Evolutionary conservation across 1,284 basidiomycete genomes (phyloP).

Genomic region (Heterobasidion parviporum): DNA sequence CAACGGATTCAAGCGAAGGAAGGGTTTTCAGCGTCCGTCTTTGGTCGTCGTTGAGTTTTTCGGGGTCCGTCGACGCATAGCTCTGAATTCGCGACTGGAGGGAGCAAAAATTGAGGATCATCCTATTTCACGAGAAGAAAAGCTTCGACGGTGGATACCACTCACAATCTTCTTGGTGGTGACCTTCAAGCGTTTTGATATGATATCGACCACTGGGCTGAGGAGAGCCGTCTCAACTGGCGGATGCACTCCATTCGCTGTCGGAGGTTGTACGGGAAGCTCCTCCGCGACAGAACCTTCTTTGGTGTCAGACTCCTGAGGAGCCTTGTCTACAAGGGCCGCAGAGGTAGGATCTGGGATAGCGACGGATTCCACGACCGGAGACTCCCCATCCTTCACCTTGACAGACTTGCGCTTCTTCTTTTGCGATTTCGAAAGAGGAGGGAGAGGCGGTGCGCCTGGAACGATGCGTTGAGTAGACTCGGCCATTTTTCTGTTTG

Average conservation of each 20-base stretch:
- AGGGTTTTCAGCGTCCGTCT: conserved; percentile 61
- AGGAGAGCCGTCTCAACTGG: conserved; percentile 33
- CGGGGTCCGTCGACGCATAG: conserved; percentile 57
- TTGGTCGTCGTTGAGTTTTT: conserved; percentile 81
- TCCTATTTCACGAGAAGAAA: conserved; percentile 1
- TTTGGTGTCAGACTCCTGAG: conserved; percentile 37
- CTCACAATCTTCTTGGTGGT: conserved; percentile 80
- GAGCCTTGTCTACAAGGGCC: conserved; percentile 41
- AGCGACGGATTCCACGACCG: conserved; percentile 26
- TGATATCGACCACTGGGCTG: conserved; percentile 68
- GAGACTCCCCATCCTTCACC: conserved; percentile 33
- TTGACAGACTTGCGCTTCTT: conserved; percentile 56
- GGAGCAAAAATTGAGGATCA: neutral
- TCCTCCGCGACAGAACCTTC: conserved; percentile 43
- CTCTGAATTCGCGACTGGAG: conserved; percentile 60
- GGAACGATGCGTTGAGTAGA: conserved; percentile 53
- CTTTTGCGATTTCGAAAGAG: conserved; percentile 51
- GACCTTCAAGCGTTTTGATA: conserved; percentile 68
- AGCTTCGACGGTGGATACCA: conserved; percentile 10
- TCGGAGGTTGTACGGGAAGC: conserved; percentile 33
- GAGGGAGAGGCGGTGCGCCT: conserved; percentile 58
- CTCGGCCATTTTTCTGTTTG: conserved; percentile 12
- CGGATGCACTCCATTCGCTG: conserved; percentile 27
- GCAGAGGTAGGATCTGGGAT: conserved; percentile 41
- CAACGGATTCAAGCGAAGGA: conserved; percentile 64